Percentiles rank a stretch among this genome's conserved stretches.
phyloP scores from a whole-genome alignment of 2,329 filamentous ascomycete species.

The Cadophora sp. region DNA sequence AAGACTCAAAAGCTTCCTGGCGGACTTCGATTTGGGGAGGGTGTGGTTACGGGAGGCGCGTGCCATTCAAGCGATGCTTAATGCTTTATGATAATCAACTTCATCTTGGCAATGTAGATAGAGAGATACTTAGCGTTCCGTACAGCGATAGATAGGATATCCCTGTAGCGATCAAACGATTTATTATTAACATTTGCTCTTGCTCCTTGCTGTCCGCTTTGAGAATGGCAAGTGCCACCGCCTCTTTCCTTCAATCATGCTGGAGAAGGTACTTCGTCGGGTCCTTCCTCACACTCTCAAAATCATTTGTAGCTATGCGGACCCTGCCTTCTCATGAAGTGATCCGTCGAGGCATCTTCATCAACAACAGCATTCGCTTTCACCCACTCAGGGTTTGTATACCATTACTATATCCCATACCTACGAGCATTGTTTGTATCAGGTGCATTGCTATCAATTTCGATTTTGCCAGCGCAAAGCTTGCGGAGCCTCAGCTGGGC shows the following conservation, averaged over 20 bases:
- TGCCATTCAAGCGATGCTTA: neutral
- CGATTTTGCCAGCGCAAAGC: no score
- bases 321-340: neutral
- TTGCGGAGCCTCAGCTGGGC: no score
- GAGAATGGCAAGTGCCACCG: neutral
- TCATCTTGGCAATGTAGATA: neutral
- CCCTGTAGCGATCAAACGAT: conserved; percentile 11
- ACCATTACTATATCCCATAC: neutral
- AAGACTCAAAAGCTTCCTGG: neutral
- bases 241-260: neutral
- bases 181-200: neutral
- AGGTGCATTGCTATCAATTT: no score
- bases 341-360: neutral
- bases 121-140: neutral
- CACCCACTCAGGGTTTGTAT: neutral
- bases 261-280: neutral
- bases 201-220: neutral
- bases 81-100: conserved; percentile 3
- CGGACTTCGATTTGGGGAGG: neutral
- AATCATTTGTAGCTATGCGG: neutral
- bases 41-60: neutral
- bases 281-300: neutral
- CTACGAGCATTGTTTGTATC: neutral
- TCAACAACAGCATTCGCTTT: neutral
- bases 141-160: conserved; percentile 15